Evolutionary conservation across 345 rosid species (phyloP), one percentile per base, ranked within the genome.

Genomic region (Eucalyptus rudis): DNA sequence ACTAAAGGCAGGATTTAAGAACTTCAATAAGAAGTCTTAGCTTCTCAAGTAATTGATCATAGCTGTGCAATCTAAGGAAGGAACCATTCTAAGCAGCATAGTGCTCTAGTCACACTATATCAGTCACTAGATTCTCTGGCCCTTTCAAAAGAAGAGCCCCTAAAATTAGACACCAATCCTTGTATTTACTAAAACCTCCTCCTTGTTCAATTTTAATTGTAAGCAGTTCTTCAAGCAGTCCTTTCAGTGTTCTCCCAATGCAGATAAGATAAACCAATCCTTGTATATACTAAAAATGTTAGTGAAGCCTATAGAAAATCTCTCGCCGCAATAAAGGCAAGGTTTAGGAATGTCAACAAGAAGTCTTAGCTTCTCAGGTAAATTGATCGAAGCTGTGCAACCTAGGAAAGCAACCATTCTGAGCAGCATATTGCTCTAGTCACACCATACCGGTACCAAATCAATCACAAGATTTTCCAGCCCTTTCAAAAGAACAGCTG

Each of bases 321-420:
- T 54, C 59, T 20, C 27, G 0, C 10, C 0, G 11, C 29, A 9
- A 13, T 59, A 59, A 59, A 59, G 15, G 66, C 31, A 27, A 12
- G 66, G 0, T 59, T 56, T 59, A 59, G 5, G 66, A 27, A 59
- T 1, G 0, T 59, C 66, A 27, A 59, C 0, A 27, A 59, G 2
- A 59, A 0, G 15, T 27, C 15, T 59, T 59, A 0, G 27, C n/a
- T 27, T 59, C 31, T 59, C 31, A 0, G 7, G 7, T 11, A 10
- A 27, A 27, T 59, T 5, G 66, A 59, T 59, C n/a, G 12, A 59
- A 59, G 1, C 14, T 59, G 66, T 25, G n/a, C 66, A 59, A 25
- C 0, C 66, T 59, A 10, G 14, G n/a, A 59, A 59, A 59, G 66
- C 66, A 27, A 59, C 29, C 66, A 59, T 25, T 59, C 66, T 27